Percentiles rank a stretch among this genome's conserved stretches.
Evolutionary conservation across 306 rosid genomes (phyloP).

Genomic region (Prunus mume): DNA sequence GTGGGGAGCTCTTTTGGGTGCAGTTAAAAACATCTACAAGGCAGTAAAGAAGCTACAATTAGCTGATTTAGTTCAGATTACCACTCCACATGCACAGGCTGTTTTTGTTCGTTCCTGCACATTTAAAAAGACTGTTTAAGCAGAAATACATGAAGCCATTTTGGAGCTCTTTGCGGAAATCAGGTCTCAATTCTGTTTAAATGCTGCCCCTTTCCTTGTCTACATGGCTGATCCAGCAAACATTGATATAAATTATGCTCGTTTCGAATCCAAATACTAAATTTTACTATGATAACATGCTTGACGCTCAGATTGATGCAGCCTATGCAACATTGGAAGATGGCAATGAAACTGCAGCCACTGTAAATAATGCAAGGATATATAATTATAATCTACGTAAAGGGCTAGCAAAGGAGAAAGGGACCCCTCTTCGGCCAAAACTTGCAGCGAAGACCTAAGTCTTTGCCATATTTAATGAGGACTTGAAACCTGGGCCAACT

Average conservation of each 20-base stretch:
- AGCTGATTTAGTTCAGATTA: constrained; percentile 53
- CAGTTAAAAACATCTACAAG: constrained; percentile 73
- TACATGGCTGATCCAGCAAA: constrained; percentile 57
- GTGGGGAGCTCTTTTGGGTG: constrained; percentile 70
- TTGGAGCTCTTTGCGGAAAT: constrained; percentile 68
- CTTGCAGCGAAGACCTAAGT: constrained; percentile 65
- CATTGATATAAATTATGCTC: constrained; percentile 52
- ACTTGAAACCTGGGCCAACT: constrained; percentile 56
- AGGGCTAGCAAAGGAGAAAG: constrained; percentile 82
- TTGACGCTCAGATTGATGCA: constrained; percentile 96
- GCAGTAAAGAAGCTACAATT: constrained; percentile 58
- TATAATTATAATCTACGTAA: constrained; percentile 80
- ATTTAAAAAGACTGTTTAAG: constrained; percentile 52
- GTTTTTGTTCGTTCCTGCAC: constrained; percentile 67
- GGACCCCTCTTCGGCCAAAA: constrained; percentile 85
- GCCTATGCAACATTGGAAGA: constrained; percentile 79
- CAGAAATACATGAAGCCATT: constrained; percentile 83
- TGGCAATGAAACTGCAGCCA: constrained; percentile 69
- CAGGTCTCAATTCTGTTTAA: constrained; percentile 87
- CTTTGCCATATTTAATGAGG: constrained; percentile 83
- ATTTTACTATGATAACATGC: constrained; percentile 91
- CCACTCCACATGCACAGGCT: constrained; percentile 71
- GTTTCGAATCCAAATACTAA: neutral
- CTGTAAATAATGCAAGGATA: constrained; percentile 60
- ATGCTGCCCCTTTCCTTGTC: constrained; percentile 78